Base-by-base conservation (phyloP, 1,284 basidiomycete genomes). In the Neotropicomus parvogracilis region DNA sequence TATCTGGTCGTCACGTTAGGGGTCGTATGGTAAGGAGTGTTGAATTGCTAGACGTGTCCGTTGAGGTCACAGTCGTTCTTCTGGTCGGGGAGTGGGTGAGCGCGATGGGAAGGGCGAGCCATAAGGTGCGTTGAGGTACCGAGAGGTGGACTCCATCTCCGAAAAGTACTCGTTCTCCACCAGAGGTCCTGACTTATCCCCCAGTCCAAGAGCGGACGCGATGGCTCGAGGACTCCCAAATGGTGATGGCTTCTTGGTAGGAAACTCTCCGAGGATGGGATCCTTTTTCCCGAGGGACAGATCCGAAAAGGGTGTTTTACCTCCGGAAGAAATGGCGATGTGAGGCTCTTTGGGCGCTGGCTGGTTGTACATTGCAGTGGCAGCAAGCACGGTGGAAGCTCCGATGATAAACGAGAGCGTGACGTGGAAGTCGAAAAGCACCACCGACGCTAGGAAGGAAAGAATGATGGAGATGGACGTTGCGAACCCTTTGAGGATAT, bases 401-500 rank as follows among this genome's bases (percentile, higher is more conserved):
- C 95, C 95, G 27, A 92, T 74, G 54, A 95, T 67, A 67, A 98
- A 98, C 0, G 86, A 81, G 12, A 83, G 76, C 0, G 95, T 95
- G 64, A 98, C 87, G 24, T 77, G 76, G 68, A 95, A 95, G 63
- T 88, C 77, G 75, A 97, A 97, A 29, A 97, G 79, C 17, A 81
- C 81, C 53, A 97, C 91, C 35, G 88, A 91, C 3, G 93, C 91
- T 52, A 95, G 79, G 78, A 95, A 97, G 37, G 92, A 94, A 44
- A 99, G 73, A 49, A 98, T 82, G 71, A 99, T 98, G 54, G 85
- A 88, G 47, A 98, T 78, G 54, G 86, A 90, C 0, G 95, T 97
- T 8, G 95, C 95, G 62, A 98, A 99, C 21, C 95, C 92, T 69
- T 97, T 95, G 64, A 91, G 74, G 62, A 94, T 92, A 67, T 93